Evolutionary conservation across 805 yeast species (phyloP), one percentile per base, ranked within the genome.

Genomic region (Jamesozyma gamospora): DNA sequence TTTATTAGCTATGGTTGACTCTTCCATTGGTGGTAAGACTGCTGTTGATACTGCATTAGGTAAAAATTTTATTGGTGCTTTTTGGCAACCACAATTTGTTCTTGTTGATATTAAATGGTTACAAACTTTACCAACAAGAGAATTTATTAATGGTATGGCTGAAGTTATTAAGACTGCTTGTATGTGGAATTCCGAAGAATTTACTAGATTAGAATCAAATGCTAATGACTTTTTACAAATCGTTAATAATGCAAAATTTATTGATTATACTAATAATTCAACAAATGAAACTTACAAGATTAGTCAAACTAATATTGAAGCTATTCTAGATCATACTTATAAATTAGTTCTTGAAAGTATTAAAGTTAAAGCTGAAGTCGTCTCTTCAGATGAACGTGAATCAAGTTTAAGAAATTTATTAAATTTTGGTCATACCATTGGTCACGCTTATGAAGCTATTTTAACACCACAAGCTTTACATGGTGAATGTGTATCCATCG

Each of bases 401-500:
- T 86, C 95, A 36, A 92, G 95, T 3, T 71, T 92, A 49, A 75
- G 98, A 64, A 92, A 92, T 62, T 65, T 92, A 47, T 71, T 92
- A 44, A 92, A 92, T 64, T 92, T 90, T 58, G 98, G 98, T 28
- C 98, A 92, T 62, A 76, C 96, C 24, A 88, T 92, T 52, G 98
- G 98, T 34, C 98, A 92, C 61, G 98, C 98, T 16, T 87, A 82
- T 48, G 98, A 92, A 67, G 97, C 98, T n/a, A 78, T 92, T 28
- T 70, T 92, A 46, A 88, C 97, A 4, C 98, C 98, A 8, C 86
- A 88, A 61, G 92, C 95, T 18, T 71, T 92, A 34, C 98, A 92
- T 56, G 98, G 98, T 44, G 98, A 92, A 64, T 92, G 98, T 72
- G 98, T 92, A n/a, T 73, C 97, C n/a, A 74, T 92, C 44, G 98